Evolutionary conservation across 1,284 basidiomycete species (phyloP), one percentile per base, ranked within the genome.

Genomic region (Marasmius fiardii): DNA sequence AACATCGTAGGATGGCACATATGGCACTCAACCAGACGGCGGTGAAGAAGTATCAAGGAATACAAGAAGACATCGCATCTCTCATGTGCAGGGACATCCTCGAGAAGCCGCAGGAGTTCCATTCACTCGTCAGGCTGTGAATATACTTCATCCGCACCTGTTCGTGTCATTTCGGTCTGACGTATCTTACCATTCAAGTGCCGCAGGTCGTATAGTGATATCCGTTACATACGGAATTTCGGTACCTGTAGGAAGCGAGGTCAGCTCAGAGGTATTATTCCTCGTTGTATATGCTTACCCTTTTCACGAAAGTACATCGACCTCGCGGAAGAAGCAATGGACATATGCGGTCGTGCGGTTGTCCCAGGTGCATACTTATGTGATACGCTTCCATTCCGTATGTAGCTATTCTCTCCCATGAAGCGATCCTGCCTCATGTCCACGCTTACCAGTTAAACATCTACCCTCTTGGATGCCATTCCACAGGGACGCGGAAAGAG

Each of bases 221-320:
- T 24, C 61, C n/a, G 57, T 64, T 18, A 68, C 67, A 16, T 68
- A 68, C 56, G 67, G 67, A 4, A 3, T 68, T 4, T 56, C 61
- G 1, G 61, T 63, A 3, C 39, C 39, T 16, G 24, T 26, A 3
- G 24, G 58, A 39, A 60, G 52, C 1, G 55, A 59, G 7, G 60
- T 65, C 35, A 58, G 63, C 44, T 21, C 61, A 28, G 65, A 37
- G 28, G 18, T 61, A 11, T 10, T 12, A 16, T 41, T n/a, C 1
- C 21, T 37, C 16, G 21, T 10, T 5, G 14, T 24, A 39, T 14
- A 33, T 14, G 21, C 16, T 23, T 39, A 18, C 26, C 48, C 24
- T 31, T 18, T 11, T 14, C n/a, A 33, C 34, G n/a, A 21, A 18
- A 68, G 67, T 66, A 64, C 43, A 61, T 68, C 28, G 45, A 51